Conservation (phyloP, 257 asterid species). For the Nicotiana paniculata region DNA sequence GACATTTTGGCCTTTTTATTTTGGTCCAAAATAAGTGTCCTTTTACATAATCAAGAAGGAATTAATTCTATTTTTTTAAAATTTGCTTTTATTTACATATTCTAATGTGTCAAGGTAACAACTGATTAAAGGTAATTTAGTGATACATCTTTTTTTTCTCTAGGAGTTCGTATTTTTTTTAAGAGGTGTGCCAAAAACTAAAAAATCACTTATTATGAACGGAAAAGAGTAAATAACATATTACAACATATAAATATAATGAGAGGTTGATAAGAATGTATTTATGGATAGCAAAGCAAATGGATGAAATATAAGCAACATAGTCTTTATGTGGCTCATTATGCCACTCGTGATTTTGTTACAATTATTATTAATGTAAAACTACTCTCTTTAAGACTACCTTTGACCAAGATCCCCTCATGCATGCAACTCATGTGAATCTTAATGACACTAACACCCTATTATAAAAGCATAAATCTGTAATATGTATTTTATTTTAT, state of each 20-base stretch:
- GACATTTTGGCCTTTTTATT: too few species aligned
- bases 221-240: background rate
- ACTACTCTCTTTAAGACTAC: slow-evolving; percentile 28
- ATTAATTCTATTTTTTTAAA: too few species aligned
- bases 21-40: too few species aligned
- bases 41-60: too few species aligned
- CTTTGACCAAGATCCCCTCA: slow-evolving; percentile 28
- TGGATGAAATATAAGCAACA: slow-evolving; percentile 15
- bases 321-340: slow-evolving; percentile 22
- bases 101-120: too few species aligned
- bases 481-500: background rate
- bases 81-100: too few species aligned
- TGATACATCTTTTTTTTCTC: too few species aligned
- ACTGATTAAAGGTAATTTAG: too few species aligned
- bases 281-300: background rate
- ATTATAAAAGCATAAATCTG: background rate
- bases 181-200: too few species aligned
- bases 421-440: slow-evolving; percentile 30
- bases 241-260: background rate
- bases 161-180: too few species aligned
- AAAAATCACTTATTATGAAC: too few species aligned
- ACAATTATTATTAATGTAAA: slow-evolving; percentile 36
- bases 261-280: background rate
- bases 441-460: slow-evolving; percentile 15
- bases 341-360: slow-evolving; percentile 38